Percentiles rank a stretch among this genome's conserved stretches.
Conservation (phyloP, 305 asterid genomes). For the Fraxinus floribunda region DNA sequence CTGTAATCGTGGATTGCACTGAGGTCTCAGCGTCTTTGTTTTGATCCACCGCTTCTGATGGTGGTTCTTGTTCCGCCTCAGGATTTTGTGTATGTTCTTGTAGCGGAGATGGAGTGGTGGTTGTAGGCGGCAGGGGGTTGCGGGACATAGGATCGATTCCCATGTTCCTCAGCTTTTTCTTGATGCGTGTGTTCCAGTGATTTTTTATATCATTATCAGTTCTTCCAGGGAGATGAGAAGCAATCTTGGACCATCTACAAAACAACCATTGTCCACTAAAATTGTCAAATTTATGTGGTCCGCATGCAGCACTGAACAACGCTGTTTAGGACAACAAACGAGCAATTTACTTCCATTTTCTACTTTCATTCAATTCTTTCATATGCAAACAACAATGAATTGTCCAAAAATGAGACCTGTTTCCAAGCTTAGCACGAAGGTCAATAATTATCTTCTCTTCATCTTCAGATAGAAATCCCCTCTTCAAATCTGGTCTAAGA, state of each 20-base stretch:
- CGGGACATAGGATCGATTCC: slow-evolving; percentile 79
- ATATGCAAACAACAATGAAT: not conserved
- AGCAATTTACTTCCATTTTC: not conserved
- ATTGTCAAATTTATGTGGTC: not conserved
- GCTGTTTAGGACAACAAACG: not conserved
- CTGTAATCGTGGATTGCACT: slow-evolving; percentile 21
- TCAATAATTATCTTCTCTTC: slow-evolving; percentile 54
- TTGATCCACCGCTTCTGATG: slow-evolving; percentile 1
- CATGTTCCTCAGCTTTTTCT: slow-evolving; percentile 76
- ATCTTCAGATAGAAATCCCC: slow-evolving; percentile 51
- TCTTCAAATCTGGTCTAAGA: slow-evolving; percentile 38
- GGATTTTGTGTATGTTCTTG: not conserved
- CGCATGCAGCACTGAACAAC: not conserved
- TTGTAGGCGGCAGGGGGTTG: slow-evolving; percentile 45
- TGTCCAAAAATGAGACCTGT: slow-evolving; percentile 26
- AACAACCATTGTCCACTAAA: not conserved
- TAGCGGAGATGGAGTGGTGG: slow-evolving; percentile 16
- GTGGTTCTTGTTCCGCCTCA: slow-evolving; percentile 10
- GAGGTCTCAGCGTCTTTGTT: not conserved
- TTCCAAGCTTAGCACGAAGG: slow-evolving; percentile 52
- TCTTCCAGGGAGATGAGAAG: slow-evolving; percentile 88
- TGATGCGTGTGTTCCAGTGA: slow-evolving; percentile 85
- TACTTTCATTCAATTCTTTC: not conserved
- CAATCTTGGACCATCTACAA: slow-evolving; percentile 84
- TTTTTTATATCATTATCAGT: slow-evolving; percentile 89